A percentile compares a stretch with the other conserved stretches of the same genome.
Conservation (phyloP, 2,329 filamentous ascomycete genomes). For the Sordariomycetes sp. region DNA sequence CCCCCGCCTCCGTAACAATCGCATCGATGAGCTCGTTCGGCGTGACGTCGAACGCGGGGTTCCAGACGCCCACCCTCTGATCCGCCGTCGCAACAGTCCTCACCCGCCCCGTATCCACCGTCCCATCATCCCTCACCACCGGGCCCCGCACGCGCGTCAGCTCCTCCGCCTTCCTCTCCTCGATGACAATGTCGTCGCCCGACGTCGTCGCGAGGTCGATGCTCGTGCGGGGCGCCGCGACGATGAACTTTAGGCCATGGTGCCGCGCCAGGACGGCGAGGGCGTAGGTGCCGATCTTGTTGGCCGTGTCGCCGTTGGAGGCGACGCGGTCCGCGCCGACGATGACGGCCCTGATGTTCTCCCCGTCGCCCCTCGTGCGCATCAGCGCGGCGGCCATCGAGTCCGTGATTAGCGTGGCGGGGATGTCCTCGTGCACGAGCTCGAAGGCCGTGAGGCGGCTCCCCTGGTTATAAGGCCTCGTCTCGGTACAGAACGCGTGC, state of each 20-base stretch:
- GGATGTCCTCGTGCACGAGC: slow-evolving; percentile 85
- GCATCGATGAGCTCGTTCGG: slow-evolving; percentile 81
- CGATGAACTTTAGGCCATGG: slow-evolving; percentile 87
- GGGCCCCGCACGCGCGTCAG: slow-evolving; percentile 77
- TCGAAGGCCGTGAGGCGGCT: slow-evolving; percentile 92
- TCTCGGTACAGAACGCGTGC: slow-evolving; percentile 93
- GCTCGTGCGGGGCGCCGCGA: slow-evolving; percentile 87
- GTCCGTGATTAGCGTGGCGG: slow-evolving; percentile 84
- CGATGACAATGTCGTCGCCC: slow-evolving; percentile 75
- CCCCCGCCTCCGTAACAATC: slow-evolving; percentile 84
- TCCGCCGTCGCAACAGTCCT: slow-evolving; percentile 70
- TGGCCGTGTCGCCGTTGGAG: slow-evolving; percentile 92
- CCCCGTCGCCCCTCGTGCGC: slow-evolving; percentile 40
- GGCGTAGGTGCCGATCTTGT: slow-evolving; percentile 94
- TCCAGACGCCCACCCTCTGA: slow-evolving; percentile 77
- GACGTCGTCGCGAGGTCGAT: slow-evolving; percentile 74
- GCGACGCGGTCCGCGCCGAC: slow-evolving; percentile 93
- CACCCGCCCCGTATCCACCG: slow-evolving; percentile 46
- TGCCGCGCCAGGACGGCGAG: slow-evolving; percentile 80
- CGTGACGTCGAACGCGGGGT: slow-evolving; percentile 93
- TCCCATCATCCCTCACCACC: slow-evolving; percentile 48
- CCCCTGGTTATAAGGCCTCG: slow-evolving; percentile 94
- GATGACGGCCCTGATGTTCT: slow-evolving; percentile 72
- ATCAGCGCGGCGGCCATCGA: slow-evolving; percentile 92
- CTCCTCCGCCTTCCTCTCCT: slow-evolving; percentile 71